phyloP scores from a whole-genome alignment of 176 grass and related monocot species.

The Tillandsia fasciculata region DNA sequence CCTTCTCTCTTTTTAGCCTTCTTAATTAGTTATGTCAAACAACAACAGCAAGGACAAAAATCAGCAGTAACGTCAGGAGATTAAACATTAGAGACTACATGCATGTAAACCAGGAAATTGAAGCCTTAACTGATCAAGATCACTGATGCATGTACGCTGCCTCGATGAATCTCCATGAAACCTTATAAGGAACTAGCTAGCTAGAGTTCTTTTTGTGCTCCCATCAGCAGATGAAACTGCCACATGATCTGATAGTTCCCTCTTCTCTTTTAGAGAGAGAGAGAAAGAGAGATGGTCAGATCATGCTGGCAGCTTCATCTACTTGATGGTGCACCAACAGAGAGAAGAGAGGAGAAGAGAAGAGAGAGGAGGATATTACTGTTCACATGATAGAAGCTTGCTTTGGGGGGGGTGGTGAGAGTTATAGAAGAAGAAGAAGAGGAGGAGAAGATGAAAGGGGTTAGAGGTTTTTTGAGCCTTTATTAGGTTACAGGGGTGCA shows the following conservation, averaged over 20 bases:
- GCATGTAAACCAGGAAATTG: too few relatives aligned
- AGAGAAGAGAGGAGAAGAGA: not conserved
- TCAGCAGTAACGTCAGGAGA: too few relatives aligned
- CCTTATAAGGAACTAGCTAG: not conserved
- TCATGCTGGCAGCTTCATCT: constrained; percentile 82
- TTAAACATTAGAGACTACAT: too few relatives aligned
- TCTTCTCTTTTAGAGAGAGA: too few relatives aligned
- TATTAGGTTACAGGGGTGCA: not conserved
- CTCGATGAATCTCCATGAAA: not conserved
- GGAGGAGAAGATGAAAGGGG: too few relatives aligned
- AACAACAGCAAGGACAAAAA: too few relatives aligned
- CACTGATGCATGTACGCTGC: not conserved
- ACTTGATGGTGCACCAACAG: constrained; percentile 17
- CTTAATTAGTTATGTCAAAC: too few relatives aligned
- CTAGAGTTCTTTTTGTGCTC: constrained; percentile 2
- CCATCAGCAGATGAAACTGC: constrained; percentile 35
- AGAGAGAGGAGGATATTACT: not conserved
- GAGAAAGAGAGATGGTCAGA: constrained; percentile 21
- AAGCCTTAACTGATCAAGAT: not conserved
- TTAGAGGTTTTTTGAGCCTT: not conserved
- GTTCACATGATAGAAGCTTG: not conserved
- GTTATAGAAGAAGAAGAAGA: constrained; percentile 5
- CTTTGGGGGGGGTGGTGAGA: not conserved
- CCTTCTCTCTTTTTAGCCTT: too few relatives aligned
- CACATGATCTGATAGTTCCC: constrained; percentile 20